phyloP scores from a whole-genome alignment of 352 stramenopile genomes.

The Globisporangium splendens region DNA sequence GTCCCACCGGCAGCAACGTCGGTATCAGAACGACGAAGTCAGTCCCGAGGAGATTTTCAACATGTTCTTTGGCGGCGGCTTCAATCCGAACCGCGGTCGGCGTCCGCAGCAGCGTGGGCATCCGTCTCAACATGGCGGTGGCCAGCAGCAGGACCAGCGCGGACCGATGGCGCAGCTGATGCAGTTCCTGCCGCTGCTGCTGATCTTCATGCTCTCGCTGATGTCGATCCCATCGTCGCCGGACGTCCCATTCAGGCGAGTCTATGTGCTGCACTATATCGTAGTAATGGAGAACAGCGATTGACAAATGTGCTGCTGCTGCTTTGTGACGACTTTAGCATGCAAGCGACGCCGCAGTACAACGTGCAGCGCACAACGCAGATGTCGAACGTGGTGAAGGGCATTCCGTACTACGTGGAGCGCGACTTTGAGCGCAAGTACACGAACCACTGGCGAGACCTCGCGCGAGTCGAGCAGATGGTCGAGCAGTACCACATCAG shows the following conservation, averaged over 20 bases:
- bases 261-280: not conserved
- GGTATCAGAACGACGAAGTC: constrained; percentile 81
- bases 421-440: constrained; percentile 85
- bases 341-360: constrained; percentile 73
- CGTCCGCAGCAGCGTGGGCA: constrained; percentile 10
- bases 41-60: constrained; percentile 91
- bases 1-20: constrained; percentile 28
- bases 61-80: constrained; percentile 89
- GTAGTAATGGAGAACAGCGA: not conserved
- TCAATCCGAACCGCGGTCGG: constrained; percentile 50
- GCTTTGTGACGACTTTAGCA: constrained; percentile 23
- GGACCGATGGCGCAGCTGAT: constrained; percentile 48
- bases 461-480: constrained; percentile 82
- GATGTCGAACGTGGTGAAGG: constrained; percentile 80
- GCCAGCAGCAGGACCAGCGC: constrained; percentile 38
- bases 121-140: constrained; percentile 18
- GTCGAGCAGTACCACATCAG: constrained; percentile 80
- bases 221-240: constrained; percentile 68
- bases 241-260: constrained; percentile 73
- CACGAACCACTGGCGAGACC: constrained; percentile 81
- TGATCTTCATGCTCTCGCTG: constrained; percentile 85
- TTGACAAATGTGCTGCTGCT: no score
- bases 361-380: constrained; percentile 71
- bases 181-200: constrained; percentile 81
- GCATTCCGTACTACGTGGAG: constrained; percentile 87